A percentile compares a stretch with the other conserved stretches of the same genome.
Evolutionary conservation across 257 asterid species (phyloP).

Genomic region (Ehretia macrophylla): DNA sequence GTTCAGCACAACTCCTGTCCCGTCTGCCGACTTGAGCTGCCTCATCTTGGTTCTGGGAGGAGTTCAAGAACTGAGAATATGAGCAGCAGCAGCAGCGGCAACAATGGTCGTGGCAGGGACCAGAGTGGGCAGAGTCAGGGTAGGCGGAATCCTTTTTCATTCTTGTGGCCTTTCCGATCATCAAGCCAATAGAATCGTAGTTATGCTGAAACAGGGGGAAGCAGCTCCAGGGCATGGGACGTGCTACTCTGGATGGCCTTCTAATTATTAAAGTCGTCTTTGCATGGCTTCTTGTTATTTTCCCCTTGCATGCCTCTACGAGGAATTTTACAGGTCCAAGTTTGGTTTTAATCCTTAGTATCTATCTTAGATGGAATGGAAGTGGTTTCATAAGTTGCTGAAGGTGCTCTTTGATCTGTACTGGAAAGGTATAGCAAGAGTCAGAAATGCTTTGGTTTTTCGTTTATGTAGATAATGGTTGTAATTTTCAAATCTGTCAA

Average conservation of each 20-base stretch:
- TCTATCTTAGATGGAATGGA: no score
- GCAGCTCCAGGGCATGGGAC: constrained; percentile 31
- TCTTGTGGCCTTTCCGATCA: constrained; percentile 61
- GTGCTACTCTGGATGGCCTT: constrained; percentile 37
- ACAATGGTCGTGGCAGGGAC: constrained; percentile 36
- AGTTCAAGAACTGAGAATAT: constrained; percentile 29
- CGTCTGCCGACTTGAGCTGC: constrained; percentile 52
- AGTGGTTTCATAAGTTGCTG: no score
- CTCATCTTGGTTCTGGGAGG: constrained; percentile 25
- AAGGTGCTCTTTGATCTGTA: neutral
- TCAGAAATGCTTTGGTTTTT: neutral
- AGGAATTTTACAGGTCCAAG: no score
- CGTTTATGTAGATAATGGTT: neutral
- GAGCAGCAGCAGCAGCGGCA: constrained; percentile 17
- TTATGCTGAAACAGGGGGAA: constrained; percentile 31
- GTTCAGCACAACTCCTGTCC: constrained; percentile 57
- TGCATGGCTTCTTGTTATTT: neutral
- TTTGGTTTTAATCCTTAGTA: no score
- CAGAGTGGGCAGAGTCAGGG: constrained; percentile 42
- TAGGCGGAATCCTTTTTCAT: constrained; percentile 79
- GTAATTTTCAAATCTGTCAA: neutral
- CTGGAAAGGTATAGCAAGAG: neutral
- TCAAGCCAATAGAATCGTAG: constrained; percentile 39
- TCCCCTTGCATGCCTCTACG: no score
- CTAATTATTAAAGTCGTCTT: constrained; percentile 20